Percentiles rank a stretch among this genome's conserved stretches.
Conservation (phyloP, 495 filamentous ascomycete genomes). For the Hyphodiscus hymeniophilus region DNA sequence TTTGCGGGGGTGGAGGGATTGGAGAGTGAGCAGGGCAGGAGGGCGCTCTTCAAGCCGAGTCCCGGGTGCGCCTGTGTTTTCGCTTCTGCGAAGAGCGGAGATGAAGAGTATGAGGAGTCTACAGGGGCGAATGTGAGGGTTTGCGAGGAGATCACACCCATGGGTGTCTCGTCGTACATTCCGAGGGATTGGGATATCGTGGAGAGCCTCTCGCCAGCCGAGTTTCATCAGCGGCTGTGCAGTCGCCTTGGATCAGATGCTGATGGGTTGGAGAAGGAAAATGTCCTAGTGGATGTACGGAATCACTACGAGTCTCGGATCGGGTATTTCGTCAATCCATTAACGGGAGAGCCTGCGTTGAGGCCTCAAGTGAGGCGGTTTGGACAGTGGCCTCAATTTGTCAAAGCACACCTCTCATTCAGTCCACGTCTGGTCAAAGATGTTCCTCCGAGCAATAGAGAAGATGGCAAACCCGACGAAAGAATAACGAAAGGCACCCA, state of each 20-base stretch:
- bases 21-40: background rate
- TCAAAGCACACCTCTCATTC: slow-evolving; percentile 1
- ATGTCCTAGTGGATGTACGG: slow-evolving; percentile 20
- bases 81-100: too few species aligned
- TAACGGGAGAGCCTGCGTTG: slow-evolving; percentile 12
- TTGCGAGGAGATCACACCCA: slow-evolving; percentile 20
- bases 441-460: background rate
- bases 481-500: slow-evolving; percentile 4
- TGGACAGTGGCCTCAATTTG: slow-evolving; percentile 21
- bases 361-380: slow-evolving; percentile 20
- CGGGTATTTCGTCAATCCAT: slow-evolving; percentile 20
- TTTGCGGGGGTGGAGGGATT: slow-evolving; percentile 16
- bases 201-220: slow-evolving; percentile 10
- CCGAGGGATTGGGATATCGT: slow-evolving; percentile 17
- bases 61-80: slow-evolving; percentile 20
- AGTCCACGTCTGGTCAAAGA: background rate
- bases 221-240: slow-evolving; percentile 18
- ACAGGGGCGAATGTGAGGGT: slow-evolving; percentile 8
- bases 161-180: slow-evolving; percentile 20
- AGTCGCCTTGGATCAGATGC: background rate
- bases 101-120: too few species aligned
- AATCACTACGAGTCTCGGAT: slow-evolving; percentile 25
- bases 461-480: background rate
- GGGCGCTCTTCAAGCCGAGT: slow-evolving; percentile 20
- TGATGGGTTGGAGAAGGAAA: slow-evolving; percentile 5